Percentiles rank a stretch among this genome's conserved stretches.
phyloP scores from a whole-genome alignment of 2,329 filamentous ascomycete species.

The Aureobasidium mangrovei region DNA sequence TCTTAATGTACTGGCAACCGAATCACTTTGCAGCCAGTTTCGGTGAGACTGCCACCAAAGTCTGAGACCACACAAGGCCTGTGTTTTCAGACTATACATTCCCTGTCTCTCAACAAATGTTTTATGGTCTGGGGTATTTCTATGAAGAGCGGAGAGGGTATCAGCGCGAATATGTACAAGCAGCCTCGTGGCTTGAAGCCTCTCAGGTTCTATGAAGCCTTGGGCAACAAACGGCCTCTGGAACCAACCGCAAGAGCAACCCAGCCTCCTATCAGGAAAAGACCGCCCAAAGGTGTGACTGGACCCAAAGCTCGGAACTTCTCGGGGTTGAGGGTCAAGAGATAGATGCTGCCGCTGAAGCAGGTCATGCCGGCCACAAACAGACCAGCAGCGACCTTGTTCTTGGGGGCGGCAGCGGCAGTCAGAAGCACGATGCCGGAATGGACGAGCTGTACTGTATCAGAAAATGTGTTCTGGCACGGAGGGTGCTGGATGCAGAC shows the following conservation, averaged over 20 bases:
- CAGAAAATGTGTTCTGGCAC: background rate
- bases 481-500: constrained; percentile 29
- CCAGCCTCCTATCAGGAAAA: constrained; percentile 59
- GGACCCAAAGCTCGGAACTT: constrained; percentile 53
- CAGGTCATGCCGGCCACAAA: constrained; percentile 58
- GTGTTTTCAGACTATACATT: too few relatives aligned
- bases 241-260: constrained; percentile 37
- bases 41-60: too few relatives aligned
- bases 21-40: too few relatives aligned
- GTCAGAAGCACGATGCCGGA: constrained; percentile 52
- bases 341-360: constrained; percentile 59
- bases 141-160: too few relatives aligned
- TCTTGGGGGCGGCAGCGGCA: constrained; percentile 21
- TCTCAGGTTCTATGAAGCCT: background rate
- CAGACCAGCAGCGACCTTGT: constrained; percentile 47
- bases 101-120: too few relatives aligned
- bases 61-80: too few relatives aligned
- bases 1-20: too few relatives aligned
- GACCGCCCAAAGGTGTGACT: constrained; percentile 55
- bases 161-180: too few relatives aligned
- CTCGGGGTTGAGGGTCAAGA: constrained; percentile 53
- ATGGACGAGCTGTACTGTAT: constrained; percentile 47
- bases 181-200: too few relatives aligned
- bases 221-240: constrained; percentile 18
- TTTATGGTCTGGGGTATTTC: too few relatives aligned